Base-by-base conservation (phyloP, 352 stramenopile genomes). In the Aphanomyces invadans region DNA sequence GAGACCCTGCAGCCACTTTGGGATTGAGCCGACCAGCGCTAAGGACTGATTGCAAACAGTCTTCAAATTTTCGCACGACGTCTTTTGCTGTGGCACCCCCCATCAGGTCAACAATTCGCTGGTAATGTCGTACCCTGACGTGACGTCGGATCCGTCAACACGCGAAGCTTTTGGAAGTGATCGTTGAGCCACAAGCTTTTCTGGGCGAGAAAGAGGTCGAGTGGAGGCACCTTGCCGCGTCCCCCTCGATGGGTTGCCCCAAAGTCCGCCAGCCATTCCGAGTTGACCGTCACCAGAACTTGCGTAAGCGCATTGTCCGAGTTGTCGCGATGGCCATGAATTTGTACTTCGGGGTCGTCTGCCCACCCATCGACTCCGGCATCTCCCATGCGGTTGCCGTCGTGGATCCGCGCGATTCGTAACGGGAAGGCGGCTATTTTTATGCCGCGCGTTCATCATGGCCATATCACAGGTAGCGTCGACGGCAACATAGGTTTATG, bases 161-260 rank as follows among this genome's bases (percentile, higher is more conserved):
- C 83, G 61, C 83, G 81, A 32, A 76, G 77, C 69, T 89, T 89
- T 73, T 92, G 83, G 71, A 92, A 92, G 71, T 78, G 81, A 26
- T 79, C 73, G 62, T 92, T 92, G 74, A 92, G 85, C 83, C 83
- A 92, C 62, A 90, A 71, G 29, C 77, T 88, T 56, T 85, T 83
- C 67, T 75, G 83, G 65, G 85, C 76, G 21, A 92, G 70, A 38
- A 89, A 71, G 48, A 75, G 56, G 19, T 71, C 70, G 51, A n/a
- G n/a, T n/a, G n/a, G n/a, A n/a, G n/a, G n/a, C n/a, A n/a, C n/a
- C n/a, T n/a, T n/a, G n/a, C n/a, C n/a, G n/a, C n/a, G n/a, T n/a
- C n/a, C n/a, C n/a, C n/a, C n/a, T n/a, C n/a, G n/a, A n/a, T n/a
- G n/a, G n/a, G n/a, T n/a, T n/a, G n/a, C n/a, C n/a, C 79, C 80